Evolutionary conservation across 164 flowering plant species (phyloP).

Genomic region (Macadamia integrifolia): DNA sequence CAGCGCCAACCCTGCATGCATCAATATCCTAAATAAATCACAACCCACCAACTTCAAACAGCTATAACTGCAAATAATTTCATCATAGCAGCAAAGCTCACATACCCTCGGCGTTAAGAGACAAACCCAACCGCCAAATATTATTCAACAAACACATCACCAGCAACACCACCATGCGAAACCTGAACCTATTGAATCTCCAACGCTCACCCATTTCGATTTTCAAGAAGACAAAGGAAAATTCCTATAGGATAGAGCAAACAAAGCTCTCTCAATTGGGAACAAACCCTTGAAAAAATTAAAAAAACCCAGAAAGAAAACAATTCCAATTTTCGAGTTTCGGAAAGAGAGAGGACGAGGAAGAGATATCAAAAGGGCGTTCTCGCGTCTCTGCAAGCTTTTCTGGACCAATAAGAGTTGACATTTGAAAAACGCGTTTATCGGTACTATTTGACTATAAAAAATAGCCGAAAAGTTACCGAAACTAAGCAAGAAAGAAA

Average conservation of each 20-base stretch:
- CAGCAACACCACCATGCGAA: conserved; percentile 13
- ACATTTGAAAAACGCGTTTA: neutral
- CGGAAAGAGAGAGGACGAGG: neutral
- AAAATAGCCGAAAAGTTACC: too few species aligned
- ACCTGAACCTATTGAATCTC: conserved; percentile 22
- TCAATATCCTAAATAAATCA: neutral
- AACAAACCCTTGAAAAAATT: neutral
- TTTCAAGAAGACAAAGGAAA: neutral
- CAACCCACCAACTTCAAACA: neutral
- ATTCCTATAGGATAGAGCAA: neutral
- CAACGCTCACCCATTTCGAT: conserved; percentile 21
- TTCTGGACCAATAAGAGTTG: neutral
- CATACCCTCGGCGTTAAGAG: conserved; percentile 42
- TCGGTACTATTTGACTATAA: too few species aligned
- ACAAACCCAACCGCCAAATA: conserved; percentile 18
- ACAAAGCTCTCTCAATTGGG: neutral
- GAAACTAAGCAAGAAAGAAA: too few species aligned
- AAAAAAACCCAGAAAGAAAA: too few species aligned
- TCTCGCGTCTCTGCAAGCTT: neutral
- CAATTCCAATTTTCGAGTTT: neutral
- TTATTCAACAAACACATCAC: conserved; percentile 9
- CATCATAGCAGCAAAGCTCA: neutral
- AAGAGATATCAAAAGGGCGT: too few species aligned
- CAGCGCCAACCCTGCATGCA: conserved; percentile 42
- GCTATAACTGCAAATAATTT: neutral